Evolutionary conservation across 208 protist genomes (phyloP).

Genomic region (Vickermania spadyakhi): DNA sequence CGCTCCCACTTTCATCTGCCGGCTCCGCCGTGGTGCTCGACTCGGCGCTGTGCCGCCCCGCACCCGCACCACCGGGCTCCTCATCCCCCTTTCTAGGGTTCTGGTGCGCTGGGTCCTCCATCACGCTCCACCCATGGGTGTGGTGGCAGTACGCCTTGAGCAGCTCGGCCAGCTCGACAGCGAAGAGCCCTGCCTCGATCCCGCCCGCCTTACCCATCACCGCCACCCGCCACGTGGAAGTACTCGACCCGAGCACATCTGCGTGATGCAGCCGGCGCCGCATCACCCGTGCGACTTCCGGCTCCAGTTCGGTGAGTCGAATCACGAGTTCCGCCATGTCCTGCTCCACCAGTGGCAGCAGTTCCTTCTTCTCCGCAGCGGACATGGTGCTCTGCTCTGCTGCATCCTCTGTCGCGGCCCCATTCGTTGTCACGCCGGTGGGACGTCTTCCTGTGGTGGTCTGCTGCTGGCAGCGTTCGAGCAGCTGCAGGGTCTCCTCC

Average conservation of each 20-base stretch:
- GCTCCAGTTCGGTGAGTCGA: conserved; percentile 35
- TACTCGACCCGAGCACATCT: conserved; percentile 66
- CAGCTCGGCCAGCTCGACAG: conserved; percentile 72
- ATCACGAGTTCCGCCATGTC: conserved; percentile 39
- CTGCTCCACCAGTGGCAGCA: conserved; percentile 63
- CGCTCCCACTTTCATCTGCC: conserved; percentile 6
- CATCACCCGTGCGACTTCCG: conserved; percentile 51
- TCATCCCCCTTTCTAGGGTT: conserved; percentile 12
- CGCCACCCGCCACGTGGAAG: conserved; percentile 49
- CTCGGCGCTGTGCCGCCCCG: conserved; percentile 5
- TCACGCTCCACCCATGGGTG: conserved; percentile 30
- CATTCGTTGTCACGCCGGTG: not conserved
- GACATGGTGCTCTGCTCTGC: too few relatives aligned
- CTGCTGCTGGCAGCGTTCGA: conserved; percentile 20
- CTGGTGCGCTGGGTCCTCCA: conserved; percentile 16
- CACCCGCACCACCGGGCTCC: conserved; percentile 2
- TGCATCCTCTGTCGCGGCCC: not conserved
- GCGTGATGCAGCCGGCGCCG: conserved; percentile 46
- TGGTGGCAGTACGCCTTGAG: conserved; percentile 52
- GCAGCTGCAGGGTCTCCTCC: conserved; percentile 51
- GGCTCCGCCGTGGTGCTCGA: not conserved
- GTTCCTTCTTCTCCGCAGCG: conserved; percentile 24
- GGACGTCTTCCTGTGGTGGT: conserved; percentile 7
- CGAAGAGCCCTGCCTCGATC: conserved; percentile 81
- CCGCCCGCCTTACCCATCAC: conserved; percentile 77